Conservation (phyloP, 1,139 yeast genomes). For the Yamadazyma membranifaciens region DNA sequence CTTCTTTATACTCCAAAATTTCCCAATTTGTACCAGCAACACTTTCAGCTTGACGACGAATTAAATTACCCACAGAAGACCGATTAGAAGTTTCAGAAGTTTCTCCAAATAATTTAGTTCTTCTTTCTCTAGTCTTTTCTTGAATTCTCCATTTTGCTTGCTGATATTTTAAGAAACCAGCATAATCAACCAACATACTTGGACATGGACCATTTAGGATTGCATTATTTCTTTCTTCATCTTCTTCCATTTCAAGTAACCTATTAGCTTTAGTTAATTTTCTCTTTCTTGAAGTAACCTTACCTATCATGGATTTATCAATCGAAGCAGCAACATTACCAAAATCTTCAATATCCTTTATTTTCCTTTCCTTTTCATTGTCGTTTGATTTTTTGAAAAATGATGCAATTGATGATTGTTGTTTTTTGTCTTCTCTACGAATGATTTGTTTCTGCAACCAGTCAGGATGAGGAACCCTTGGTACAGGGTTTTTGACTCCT, state of each 20-base stretch:
- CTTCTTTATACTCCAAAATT: constrained; percentile 65
- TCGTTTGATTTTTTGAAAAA: constrained; percentile 46
- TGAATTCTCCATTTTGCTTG: constrained; percentile 85
- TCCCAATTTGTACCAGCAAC: constrained; percentile 84
- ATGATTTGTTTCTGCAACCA: constrained; percentile 77
- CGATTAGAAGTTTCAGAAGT: constrained; percentile 45
- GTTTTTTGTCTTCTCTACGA: constrained; percentile 59
- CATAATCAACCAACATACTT: constrained; percentile 70
- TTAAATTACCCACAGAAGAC: constrained; percentile 62
- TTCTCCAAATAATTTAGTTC: constrained; percentile 77
- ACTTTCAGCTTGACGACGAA: constrained; percentile 75
- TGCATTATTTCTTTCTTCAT: constrained; percentile 40
- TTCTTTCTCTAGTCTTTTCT: constrained; percentile 64
- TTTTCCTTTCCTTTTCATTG: constrained; percentile 26
- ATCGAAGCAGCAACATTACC: constrained; percentile 35
- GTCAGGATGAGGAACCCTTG: constrained; percentile 90
- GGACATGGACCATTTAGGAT: constrained; percentile 63
- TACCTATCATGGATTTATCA: constrained; percentile 42
- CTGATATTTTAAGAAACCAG: constrained; percentile 72
- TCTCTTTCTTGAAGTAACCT: constrained; percentile 45
- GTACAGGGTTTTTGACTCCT: constrained; percentile 88
- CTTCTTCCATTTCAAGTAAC: constrained; percentile 39
- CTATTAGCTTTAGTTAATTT: constrained; percentile 23
- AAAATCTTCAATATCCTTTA: constrained; percentile 78
- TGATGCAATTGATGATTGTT: constrained; percentile 62